Percentiles rank a stretch among this genome's conserved stretches.
Conservation (phyloP, 208 protist species). For the Leishmania tropica region DNA sequence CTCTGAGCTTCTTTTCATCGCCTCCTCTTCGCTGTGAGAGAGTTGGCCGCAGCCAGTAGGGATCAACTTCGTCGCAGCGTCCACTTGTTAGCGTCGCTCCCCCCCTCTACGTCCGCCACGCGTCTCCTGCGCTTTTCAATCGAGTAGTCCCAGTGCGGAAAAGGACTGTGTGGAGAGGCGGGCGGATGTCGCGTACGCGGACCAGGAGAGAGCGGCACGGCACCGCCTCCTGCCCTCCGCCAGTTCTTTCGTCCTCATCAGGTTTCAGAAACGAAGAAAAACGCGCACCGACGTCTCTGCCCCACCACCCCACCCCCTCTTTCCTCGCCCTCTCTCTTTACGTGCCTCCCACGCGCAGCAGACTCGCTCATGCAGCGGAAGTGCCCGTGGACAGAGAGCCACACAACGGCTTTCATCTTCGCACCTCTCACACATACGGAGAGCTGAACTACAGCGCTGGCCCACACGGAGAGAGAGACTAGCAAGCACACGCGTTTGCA, state of each 20-base stretch:
- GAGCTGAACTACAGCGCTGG: neutral
- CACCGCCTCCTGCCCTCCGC: neutral
- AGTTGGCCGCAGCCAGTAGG: neutral
- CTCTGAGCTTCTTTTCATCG: neutral
- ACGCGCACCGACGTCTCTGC: neutral
- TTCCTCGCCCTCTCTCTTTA: neutral
- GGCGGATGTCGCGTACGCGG: neutral
- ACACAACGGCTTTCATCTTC: neutral
- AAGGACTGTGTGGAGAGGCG: neutral
- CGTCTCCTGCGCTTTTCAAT: neutral
- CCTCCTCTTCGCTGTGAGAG: neutral
- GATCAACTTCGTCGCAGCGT: neutral
- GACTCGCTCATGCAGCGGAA: neutral
- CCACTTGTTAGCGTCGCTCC: neutral
- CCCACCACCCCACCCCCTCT: neutral
- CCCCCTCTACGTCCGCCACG: neutral
- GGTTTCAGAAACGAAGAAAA: neutral
- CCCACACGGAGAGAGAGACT: neutral
- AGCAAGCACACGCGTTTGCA: neutral
- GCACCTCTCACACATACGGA: neutral
- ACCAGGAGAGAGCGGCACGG: neutral
- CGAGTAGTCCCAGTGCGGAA: neutral
- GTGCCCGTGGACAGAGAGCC: neutral
- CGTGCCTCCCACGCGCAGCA: neutral
- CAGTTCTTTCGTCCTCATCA: neutral